A percentile compares a stretch with the other conserved stretches of the same genome.
These are phyloP conservation scores for Vigna nakashimae DNA, from an alignment of 306 rosid species.

Conservation along the genomic window DNA sequence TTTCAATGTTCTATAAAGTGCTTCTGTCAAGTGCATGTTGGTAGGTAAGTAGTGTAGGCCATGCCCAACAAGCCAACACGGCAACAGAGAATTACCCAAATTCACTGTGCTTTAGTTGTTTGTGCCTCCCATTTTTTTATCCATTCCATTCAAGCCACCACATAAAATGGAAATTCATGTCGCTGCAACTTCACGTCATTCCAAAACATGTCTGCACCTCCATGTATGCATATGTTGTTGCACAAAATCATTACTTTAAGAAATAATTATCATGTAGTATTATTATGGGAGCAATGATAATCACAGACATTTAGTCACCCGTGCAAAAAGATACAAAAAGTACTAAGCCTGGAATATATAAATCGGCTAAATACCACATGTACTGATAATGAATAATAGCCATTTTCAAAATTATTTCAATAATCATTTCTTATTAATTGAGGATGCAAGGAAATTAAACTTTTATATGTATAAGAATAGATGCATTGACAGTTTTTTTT, in stretches of 20 bases:
- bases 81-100: constrained; percentile 42
- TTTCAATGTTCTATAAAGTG: constrained; percentile 30
- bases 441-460: background rate
- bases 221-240: background rate
- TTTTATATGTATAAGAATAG: background rate
- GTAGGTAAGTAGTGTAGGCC: constrained; percentile 49
- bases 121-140: constrained; percentile 29
- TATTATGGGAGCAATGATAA: constrained; percentile 32
- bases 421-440: background rate
- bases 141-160: constrained; percentile 37
- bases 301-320: constrained; percentile 48
- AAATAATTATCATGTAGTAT: constrained; percentile 21
- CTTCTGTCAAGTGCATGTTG: constrained; percentile 32
- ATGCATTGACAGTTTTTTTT: background rate
- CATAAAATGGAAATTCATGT: constrained; percentile 46
- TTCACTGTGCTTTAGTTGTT: constrained; percentile 37
- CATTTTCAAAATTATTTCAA: too few species aligned
- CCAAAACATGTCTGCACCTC: constrained; percentile 46
- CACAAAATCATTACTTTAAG: constrained; percentile 24
- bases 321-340: constrained; percentile 32
- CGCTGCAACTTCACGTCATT: constrained; percentile 51
- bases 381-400: background rate
- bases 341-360: background rate
- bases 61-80: constrained; percentile 52
- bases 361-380: background rate